Evolutionary conservation across 345 rosid genomes (phyloP), one percentile per base, ranked within the genome.

Genomic region (Boechera stricta): DNA sequence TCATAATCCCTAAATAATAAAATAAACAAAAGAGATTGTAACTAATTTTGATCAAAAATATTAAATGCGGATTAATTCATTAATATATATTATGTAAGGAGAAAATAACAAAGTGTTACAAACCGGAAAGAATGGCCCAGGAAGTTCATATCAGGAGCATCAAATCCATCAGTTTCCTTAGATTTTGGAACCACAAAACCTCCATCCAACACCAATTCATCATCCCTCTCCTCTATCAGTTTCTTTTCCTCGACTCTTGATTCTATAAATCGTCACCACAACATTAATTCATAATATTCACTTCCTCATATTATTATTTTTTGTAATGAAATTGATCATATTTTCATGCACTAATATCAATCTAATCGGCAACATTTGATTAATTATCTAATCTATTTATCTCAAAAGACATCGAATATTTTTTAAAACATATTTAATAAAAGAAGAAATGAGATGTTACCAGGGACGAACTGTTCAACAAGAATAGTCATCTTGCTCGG

Each of bases 401-500:
- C 59, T 29, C 10, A 5, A 55, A 24, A 55, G 16, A 28, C 26
- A 24, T 31, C 7, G 4, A 55, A 13, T 12, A 15, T 48, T n/a
- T n/a, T 16, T 18, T 8, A 18, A 49, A 47, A 6, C 10, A 0
- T 49, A 6, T 49, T 6, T 31, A 29, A 4, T 8, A 21, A 32
- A 49, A 29, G 4, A 65, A 57, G 33, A 13, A 28, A 67, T 58
- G 51, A 65, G 39, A 63, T 29, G 15, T 12, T 87, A 89, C 93
- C 97, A 33, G 80, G 38, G 48, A 79, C 76, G 51, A 79, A 80
- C 60, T 85, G 83, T 69, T 72, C 85, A 29, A 87, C 78, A 72
- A 89, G 79, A 79, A 91, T 82, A 41, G 97, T 86, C 97, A 91
- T 91, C 67, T 57, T 77, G 58, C 55, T 72, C 21, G 31, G 63